Evolutionary conservation across 2,329 filamentous ascomycete genomes (phyloP).

Genomic region (Neocucurbitaria cava): DNA sequence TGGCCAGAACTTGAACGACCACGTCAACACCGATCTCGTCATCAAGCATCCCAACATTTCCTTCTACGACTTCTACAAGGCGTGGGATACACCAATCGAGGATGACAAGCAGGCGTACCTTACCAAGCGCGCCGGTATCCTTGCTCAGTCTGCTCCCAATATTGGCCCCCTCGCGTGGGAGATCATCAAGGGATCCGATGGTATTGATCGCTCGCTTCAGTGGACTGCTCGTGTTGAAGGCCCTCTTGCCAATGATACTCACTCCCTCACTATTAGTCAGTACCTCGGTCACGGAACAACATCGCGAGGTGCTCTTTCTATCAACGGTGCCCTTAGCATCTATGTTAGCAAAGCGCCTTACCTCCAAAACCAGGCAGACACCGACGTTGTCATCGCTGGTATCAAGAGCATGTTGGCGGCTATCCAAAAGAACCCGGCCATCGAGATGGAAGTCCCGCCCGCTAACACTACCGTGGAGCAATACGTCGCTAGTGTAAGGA

Average conservation of each 20-base stretch:
- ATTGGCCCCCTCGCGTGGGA: conserved; percentile 70
- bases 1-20: conserved; percentile 59
- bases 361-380: conserved; percentile 64
- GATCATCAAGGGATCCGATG: conserved; percentile 63
- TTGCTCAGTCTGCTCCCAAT: conserved; percentile 70
- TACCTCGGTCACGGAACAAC: conserved; percentile 70
- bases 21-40: conserved; percentile 65
- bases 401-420: conserved; percentile 67
- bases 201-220: conserved; percentile 68
- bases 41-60: conserved; percentile 59
- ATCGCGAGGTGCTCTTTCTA: conserved; percentile 68
- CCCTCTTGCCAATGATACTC: conserved; percentile 51
- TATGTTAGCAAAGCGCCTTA: conserved; percentile 67
- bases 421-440: conserved; percentile 60
- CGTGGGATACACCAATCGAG: conserved; percentile 57
- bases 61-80: conserved; percentile 71
- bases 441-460: conserved; percentile 64
- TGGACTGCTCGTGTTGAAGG: conserved; percentile 71
- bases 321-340: conserved; percentile 65
- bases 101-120: conserved; percentile 52
- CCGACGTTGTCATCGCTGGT: conserved; percentile 68
- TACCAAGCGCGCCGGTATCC: conserved; percentile 62
- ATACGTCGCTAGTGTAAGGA: conserved; percentile 58
- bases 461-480: conserved; percentile 60
- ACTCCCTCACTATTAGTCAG: conserved; percentile 53